Evolutionary conservation across 2,329 filamentous ascomycete species (phyloP), one percentile per base, ranked within the genome.

Genomic region (Aspergillus eucalypticola): DNA sequence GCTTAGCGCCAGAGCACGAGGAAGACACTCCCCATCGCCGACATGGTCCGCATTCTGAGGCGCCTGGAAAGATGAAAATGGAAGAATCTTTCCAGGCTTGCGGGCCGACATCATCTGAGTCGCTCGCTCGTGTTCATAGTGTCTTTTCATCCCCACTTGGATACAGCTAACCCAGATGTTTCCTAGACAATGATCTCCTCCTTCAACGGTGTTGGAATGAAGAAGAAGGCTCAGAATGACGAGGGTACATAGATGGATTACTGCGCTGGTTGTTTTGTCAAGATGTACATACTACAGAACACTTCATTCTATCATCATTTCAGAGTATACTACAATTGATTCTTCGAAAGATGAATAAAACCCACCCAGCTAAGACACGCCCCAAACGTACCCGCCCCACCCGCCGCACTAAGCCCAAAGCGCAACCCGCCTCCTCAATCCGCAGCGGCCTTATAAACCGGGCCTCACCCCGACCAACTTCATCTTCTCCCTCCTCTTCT

Each of bases 61-160:
- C 62, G 38, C 62, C 60, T 64, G 53, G 60, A 63, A 60, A 64
- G 60, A 60, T 46, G 48, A 54, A 54, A 25, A 58, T 59, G 58
- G 62, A 63, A 64, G 60, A 58, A 54, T 57, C 25, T 63, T 60
- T 64, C 56, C 60, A 61, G 55, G 56, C 39, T 50, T 41, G 41
- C 48, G 62, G 61, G 63, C 61, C 63, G 60, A 64, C 63, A 63
- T 64, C 63, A 53, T 54, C 63, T 61, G 60, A 64, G 56, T 38
- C 46, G 29, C 23, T n/a, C 32, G 54, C 60, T 54, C 13, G 42
- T 25, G 54, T 17, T 39, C 19, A 32, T 38, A 35, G 8, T 5
- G 10, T 48, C 39, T 7, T 44, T 35, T 54, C 4, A 21, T 38
- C 21, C n/a, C 11, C 13, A 6, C 8, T 38, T 32, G 38, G 38